Evolutionary conservation across 1,284 basidiomycete species (phyloP), one percentile per base, ranked within the genome.

Genomic region (Ceratobasidium sp.): DNA sequence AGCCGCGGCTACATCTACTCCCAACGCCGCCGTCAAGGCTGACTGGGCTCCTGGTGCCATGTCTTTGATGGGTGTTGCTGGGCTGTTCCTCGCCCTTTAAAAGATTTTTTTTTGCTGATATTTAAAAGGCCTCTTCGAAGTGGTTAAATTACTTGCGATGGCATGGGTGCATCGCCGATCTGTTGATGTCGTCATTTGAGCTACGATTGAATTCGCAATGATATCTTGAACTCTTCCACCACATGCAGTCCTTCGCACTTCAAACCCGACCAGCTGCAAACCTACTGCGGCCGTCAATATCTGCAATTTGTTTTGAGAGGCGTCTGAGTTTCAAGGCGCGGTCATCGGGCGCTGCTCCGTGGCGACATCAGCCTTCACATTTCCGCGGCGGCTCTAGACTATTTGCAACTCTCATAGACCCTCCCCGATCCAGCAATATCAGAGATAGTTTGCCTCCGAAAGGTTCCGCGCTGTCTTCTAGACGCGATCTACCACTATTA

Each of bases 331-430:
- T n/a, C n/a, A n/a, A n/a, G n/a, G n/a, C n/a, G n/a, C n/a, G n/a
- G n/a, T n/a, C n/a, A n/a, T n/a, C n/a, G n/a, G n/a, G n/a, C n/a
- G n/a, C n/a, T 39, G 45, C 12, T 18, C 9, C 45, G 5, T n/a
- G 18, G 45, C 45, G 45, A 21, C 8, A 48, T 8, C 18, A 48
- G 9, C 45, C 4, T n/a, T 48, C 45, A 48, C 18, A 5, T n/a
- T 10, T 4, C 18, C 21, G 93, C 96, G 78, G 87, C 87, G 8
- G 87, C 80, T 48, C 32, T 3, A 52, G 64, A 9, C 18, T 36
- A 23, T 43, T 67, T 26, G 64, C 64, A 21, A 43, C 52, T 16
- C 64, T 36, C 3, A 50, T 55, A 1, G 26, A 67, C 28, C 21
- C 30, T 18, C 26, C 64, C 18, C 53, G 2, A 9, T 36, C 64